Conservation (phyloP, 768 basidiomycete species). For the Leccinum ochraceum region DNA sequence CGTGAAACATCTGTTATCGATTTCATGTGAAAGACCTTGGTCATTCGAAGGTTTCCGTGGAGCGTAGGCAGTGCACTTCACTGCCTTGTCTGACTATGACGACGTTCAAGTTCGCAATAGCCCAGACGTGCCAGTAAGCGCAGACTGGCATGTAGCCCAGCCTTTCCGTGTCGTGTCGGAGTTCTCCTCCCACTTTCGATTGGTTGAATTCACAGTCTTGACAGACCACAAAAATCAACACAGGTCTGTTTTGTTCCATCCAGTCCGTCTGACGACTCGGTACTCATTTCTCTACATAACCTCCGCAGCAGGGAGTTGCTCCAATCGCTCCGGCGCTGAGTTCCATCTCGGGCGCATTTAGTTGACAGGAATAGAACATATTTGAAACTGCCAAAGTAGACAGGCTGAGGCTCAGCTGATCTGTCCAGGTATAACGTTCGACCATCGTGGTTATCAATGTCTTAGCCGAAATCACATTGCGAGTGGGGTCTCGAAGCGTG, state of each 20-base stretch:
- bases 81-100: background rate
- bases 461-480: slow-evolving; percentile 18
- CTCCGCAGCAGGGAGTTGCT: background rate
- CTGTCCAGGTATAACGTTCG: background rate
- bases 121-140: background rate
- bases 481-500: slow-evolving; percentile 15
- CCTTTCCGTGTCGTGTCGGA: background rate
- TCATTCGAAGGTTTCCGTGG: background rate
- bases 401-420: too few species aligned
- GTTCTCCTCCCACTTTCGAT: slow-evolving; percentile 3
- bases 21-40: background rate
- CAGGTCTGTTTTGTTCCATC: background rate
- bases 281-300: slow-evolving; percentile 1
- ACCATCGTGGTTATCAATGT: slow-evolving; percentile 17
- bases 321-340: background rate
- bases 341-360: background rate
- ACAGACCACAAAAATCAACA: slow-evolving; percentile 2
- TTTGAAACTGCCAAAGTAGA: slow-evolving; percentile 12
- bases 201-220: slow-evolving; percentile 1
- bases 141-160: background rate
- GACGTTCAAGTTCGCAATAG: too few species aligned
- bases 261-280: background rate
- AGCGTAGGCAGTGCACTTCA: background rate
- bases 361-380: slow-evolving; percentile 5
- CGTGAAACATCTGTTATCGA: background rate